phyloP scores from a whole-genome alignment of 805 yeast species.

The Yamadazyma ubonensis region DNA sequence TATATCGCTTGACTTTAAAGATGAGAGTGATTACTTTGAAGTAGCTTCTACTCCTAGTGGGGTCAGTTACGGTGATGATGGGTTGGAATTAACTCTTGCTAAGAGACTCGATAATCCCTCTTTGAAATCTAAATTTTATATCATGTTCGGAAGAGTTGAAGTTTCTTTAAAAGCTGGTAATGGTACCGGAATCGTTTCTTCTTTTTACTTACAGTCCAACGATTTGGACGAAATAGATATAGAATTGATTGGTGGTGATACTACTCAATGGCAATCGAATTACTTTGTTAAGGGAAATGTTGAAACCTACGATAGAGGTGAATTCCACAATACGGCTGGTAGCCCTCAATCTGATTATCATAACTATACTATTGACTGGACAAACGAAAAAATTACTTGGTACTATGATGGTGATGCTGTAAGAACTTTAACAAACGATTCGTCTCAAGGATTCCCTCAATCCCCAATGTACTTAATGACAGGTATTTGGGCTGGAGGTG shows the following conservation, averaged over 20 bases:
- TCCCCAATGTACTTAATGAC: constrained; percentile 70
- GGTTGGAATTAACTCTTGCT: constrained; percentile 56
- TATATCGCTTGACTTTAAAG: constrained; percentile 50
- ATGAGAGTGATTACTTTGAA: constrained; percentile 44
- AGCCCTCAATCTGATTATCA: constrained; percentile 60
- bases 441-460: constrained; percentile 77
- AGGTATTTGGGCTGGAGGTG: constrained; percentile 84
- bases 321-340: constrained; percentile 51
- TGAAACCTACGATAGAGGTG: constrained; percentile 76
- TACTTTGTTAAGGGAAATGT: constrained; percentile 79
- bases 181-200: constrained; percentile 77
- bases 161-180: constrained; percentile 65
- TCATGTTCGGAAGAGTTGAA: constrained; percentile 81
- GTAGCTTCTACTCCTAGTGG: constrained; percentile 38
- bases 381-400: constrained; percentile 61
- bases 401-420: constrained; percentile 64
- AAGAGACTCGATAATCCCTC: constrained; percentile 74
- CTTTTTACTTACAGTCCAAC: constrained; percentile 74
- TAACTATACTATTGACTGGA: constrained; percentile 85
- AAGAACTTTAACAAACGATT: constrained; percentile 55
- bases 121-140: constrained; percentile 68
- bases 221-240: constrained; percentile 85
- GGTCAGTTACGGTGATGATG: constrained; percentile 45
- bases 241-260: constrained; percentile 83
- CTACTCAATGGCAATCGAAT: constrained; percentile 69